Conservation (phyloP, 2,329 filamentous ascomycete genomes). For the Alternaria solani region DNA sequence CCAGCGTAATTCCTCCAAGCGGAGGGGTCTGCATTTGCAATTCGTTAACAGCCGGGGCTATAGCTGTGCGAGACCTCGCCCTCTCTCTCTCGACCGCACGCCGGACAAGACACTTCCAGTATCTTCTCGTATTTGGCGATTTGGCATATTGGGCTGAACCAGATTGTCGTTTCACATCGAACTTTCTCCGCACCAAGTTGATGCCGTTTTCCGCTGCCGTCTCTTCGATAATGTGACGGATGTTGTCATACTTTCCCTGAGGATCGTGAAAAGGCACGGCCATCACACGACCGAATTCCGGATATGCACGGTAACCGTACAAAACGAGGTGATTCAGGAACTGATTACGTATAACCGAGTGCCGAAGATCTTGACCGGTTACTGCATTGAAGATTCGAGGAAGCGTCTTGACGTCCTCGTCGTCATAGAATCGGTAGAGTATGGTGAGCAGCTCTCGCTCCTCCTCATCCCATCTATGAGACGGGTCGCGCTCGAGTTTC, state of each 20-base stretch:
- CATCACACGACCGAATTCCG: conserved; percentile 2
- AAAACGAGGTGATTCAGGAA: conserved; percentile 16
- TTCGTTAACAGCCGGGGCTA: background rate
- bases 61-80: background rate
- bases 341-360: conserved; percentile 4
- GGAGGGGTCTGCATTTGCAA: rapidly evolving
- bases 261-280: conserved; percentile 20
- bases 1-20: background rate
- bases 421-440: conserved; percentile 17
- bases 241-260: conserved; percentile 1
- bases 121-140: background rate
- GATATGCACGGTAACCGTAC: conserved; percentile 13
- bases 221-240: conserved; percentile 8
- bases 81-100: background rate
- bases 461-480: conserved; percentile 9
- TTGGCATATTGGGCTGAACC: conserved; percentile 13
- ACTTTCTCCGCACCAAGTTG: background rate
- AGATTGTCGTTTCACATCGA: background rate
- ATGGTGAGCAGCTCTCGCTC: conserved; percentile 17
- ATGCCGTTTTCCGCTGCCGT: background rate
- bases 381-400: conserved; percentile 19
- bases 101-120: conserved; percentile 3
- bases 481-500: background rate
- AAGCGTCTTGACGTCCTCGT: background rate
- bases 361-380: background rate